Base-by-base conservation (phyloP, 2,329 filamentous ascomycete genomes). In the Trichoderma endophyticum region DNA sequence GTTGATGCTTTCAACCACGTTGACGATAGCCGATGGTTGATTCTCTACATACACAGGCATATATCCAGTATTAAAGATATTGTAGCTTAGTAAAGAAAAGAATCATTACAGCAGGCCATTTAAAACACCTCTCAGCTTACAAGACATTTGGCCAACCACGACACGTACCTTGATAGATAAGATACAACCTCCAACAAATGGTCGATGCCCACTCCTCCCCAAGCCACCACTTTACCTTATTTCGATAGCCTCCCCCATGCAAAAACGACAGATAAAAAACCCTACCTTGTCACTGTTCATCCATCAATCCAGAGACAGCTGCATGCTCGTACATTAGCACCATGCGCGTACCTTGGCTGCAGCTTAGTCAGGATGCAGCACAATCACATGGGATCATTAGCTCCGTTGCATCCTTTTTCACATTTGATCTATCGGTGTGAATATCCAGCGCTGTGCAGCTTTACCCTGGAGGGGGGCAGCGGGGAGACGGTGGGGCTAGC, bases 401-500 rank as follows among this genome's bases (percentile, higher is more conserved):
- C 57, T 21, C 57, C 57, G 28, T 21, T 21, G 9, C 57, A 36
- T 36, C 14, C 34, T 36, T 26, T 12, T 32, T 34, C 28, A 60
- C 28, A 60, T 34, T 34, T 24, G 18, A 60, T 60, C 64, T 36
- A 56, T 59, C 64, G 64, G 64, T 67, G 64, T 59, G 34, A 57
- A 60, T 24, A 30, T 32, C 28, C 28, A 34, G 48, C n/a, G 48
- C 30, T 60, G 51, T 67, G 64, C 64, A 67, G 26, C 21, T 67
- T 67, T 67, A 54, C 34, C 64, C 64, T 67, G 64, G 64, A 69
- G 65, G 65, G 62, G 62, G 39, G 34, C 54, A 36, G 65, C 65
- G 65, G 56, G 65, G 65, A 69, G 54, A 69, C 56, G 65, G 65
- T 69, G 65, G 67, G 67, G 57, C 56, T 70, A 70, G 57, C 30